Evolutionary conservation across 139 green algal genomes (phyloP).

Genomic region (Asterochloris erici): DNA sequence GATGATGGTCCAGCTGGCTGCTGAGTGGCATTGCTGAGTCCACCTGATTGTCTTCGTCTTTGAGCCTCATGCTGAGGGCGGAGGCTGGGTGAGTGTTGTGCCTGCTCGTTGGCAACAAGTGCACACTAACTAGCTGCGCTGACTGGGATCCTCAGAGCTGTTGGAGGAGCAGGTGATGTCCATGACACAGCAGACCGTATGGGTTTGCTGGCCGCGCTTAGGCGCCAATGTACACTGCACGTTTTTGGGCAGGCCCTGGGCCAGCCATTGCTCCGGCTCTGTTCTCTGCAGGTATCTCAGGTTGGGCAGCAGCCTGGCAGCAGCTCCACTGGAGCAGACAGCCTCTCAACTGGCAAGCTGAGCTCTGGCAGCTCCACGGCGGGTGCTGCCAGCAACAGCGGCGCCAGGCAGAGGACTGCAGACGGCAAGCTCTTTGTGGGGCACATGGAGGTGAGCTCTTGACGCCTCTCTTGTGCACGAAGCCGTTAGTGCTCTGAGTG

Average conservation of each 20-base stretch:
- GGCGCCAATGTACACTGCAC: neutral
- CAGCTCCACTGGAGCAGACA: neutral
- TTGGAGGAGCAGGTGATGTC: no score
- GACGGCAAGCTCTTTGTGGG: neutral
- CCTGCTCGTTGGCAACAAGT: no score
- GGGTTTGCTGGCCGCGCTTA: neutral
- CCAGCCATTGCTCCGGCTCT: neutral
- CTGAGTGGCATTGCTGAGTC: no score
- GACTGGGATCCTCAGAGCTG: no score
- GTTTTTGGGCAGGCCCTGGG: neutral
- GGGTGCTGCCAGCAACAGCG: neutral
- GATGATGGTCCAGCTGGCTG: no score
- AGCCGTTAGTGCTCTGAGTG: neutral
- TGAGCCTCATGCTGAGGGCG: no score
- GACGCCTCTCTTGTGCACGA: neutral
- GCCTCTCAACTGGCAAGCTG: neutral
- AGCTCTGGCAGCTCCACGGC: neutral
- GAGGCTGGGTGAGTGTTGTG: no score
- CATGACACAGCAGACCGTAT: no score
- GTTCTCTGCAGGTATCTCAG: neutral
- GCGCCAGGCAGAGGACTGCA: neutral
- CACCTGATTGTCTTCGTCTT: no score
- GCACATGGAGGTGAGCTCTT: constrained; percentile 1
- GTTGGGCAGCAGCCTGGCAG: neutral
- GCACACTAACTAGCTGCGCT: no score